These are phyloP conservation scores for Orobanche coerulescens DNA, from an alignment of 257 asterid genomes.

Conservation along the genomic window DNA sequence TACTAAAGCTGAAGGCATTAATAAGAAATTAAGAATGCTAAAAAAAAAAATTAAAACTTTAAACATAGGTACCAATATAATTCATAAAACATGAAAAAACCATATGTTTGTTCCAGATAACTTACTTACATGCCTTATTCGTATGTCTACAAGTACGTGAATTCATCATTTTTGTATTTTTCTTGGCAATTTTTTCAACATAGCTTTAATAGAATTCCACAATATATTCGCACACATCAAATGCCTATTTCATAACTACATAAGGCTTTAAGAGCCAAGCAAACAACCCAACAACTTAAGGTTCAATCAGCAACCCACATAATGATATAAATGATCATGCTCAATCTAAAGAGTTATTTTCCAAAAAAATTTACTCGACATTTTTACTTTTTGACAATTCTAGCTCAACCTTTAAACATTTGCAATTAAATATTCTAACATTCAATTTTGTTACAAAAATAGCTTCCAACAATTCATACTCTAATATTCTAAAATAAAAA, in stretches of 20 bases:
- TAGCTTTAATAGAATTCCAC: neutral
- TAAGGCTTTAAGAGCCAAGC: neutral
- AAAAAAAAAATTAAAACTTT: too few relatives aligned
- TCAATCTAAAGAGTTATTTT: too few relatives aligned
- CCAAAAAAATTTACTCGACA: too few relatives aligned
- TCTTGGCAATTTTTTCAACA: neutral
- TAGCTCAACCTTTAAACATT: too few relatives aligned
- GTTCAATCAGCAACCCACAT: neutral
- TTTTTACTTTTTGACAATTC: too few relatives aligned
- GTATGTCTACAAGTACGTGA: neutral
- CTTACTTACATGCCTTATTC: neutral
- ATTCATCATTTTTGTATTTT: neutral
- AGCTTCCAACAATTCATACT: too few relatives aligned
- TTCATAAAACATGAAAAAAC: too few relatives aligned
- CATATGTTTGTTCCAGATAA: neutral
- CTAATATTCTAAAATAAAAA: too few relatives aligned
- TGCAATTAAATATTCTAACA: too few relatives aligned
- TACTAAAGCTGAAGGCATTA: too few relatives aligned
- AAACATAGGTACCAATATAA: neutral
- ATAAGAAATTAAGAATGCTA: too few relatives aligned
- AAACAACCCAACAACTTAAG: constrained; percentile 9
- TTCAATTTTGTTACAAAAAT: too few relatives aligned
- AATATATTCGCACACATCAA: neutral
- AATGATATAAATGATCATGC: neutral
- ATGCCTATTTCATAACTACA: neutral